A percentile compares a stretch with the other conserved stretches of the same genome.
Conservation (phyloP, 305 asterid genomes). For the Stenogyne calaminthoides region DNA sequence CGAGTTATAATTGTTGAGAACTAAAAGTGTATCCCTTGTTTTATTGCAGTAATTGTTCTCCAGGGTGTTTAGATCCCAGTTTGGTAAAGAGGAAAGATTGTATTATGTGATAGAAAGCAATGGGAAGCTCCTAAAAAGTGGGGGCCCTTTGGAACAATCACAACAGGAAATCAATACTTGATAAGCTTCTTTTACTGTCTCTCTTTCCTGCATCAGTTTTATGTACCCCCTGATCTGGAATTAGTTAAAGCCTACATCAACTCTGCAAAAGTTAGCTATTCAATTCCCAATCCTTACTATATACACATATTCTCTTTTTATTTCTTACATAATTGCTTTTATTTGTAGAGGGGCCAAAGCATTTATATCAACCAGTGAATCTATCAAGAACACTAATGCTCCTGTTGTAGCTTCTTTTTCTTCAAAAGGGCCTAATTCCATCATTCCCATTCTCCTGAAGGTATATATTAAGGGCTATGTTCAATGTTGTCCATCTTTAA, state of each 20-base stretch:
- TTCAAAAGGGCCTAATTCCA: conserved; percentile 33
- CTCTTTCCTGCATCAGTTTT: conserved; percentile 37
- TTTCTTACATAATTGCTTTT: not conserved
- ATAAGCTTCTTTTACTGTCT: conserved; percentile 25
- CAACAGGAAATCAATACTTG: not conserved
- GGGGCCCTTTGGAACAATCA: conserved; percentile 38
- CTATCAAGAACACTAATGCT: conserved; percentile 25
- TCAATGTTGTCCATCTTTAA: not conserved
- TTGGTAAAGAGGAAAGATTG: conserved; percentile 43
- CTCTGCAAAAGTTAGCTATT: conserved; percentile 31
- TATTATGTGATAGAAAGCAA: conserved; percentile 22
- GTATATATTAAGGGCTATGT: not conserved
- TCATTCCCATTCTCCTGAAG: conserved; percentile 22
- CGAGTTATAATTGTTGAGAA: not conserved
- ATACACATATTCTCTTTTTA: not conserved
- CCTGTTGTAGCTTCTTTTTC: conserved; percentile 35
- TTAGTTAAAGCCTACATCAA: conserved; percentile 30
- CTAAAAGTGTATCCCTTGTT: not conserved
- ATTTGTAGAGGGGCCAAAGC: conserved; percentile 15
- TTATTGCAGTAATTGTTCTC: conserved; percentile 26
- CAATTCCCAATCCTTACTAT: not conserved
- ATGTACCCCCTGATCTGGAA: conserved; percentile 6
- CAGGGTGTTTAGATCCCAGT: conserved; percentile 28
- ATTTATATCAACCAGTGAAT: conserved; percentile 22
- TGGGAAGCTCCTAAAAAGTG: conserved; percentile 2